Evolutionary conservation across 2,329 filamentous ascomycete species (phyloP), one percentile per base, ranked within the genome.

Genomic region (Fusarium musae): DNA sequence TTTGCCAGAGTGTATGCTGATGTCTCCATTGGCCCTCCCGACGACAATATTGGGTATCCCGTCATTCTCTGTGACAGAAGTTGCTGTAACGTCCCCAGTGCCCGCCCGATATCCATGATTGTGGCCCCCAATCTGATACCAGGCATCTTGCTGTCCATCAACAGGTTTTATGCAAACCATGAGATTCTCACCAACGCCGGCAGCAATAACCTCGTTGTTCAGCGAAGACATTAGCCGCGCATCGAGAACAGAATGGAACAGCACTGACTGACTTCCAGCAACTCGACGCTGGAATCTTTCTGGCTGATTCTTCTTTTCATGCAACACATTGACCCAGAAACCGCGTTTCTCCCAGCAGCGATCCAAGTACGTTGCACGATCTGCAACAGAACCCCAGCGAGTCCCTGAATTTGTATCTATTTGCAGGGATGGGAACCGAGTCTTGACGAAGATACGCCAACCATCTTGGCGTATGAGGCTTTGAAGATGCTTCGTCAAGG

Each of bases 321-420:
- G 58, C 23, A 81, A 75, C 34, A 78, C 68, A 47, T 72, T 78
- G 19, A 82, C 77, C 54, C 81, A 80, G 63, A 88, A 83, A 21
- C 81, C 80, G 26, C 86, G 83, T 58, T 82, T 83, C 54, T 89
- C 87, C 88, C 87, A 89, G 73, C 85, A 87, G 10, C 87, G 83
- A 34, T 85, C 84, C 60, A 88, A 84, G 70, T 85, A 85, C 1
- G 87, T 88, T 47, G 88, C 76, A 1, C 82, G 83, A 32, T 85
- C 80, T 11, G 87, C 87, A 32, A 86, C 78, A 17, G 78, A 72
- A 16, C 73, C 69, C 81, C 86, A 88, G 21, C 63, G 72, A 6
- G 69, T 68, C n/a, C 50, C 67, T 4, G 49, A 61, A 21, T 23
- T 77, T 50, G 63, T 78, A 0, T 84, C 81, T 3, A 85, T 71